A percentile compares a stretch with the other conserved stretches of the same genome.
phyloP scores from a whole-genome alignment of 495 filamentous ascomycete genomes.

The Cairneyella variabilis region DNA sequence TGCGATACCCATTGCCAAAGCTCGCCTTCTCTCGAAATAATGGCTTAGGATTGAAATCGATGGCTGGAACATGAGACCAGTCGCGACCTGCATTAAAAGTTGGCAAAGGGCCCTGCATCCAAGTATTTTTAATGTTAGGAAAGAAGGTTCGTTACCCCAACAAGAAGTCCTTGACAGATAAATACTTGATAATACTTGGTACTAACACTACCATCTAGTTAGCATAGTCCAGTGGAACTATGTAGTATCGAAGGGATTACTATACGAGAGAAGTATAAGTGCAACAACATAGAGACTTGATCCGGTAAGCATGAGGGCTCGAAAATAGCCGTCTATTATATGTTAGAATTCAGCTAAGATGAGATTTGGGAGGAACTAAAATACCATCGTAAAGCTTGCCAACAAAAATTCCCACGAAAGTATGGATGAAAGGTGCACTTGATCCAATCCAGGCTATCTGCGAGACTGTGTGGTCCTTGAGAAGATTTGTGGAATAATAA shows the following conservation, averaged over 20 bases:
- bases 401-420: not conserved
- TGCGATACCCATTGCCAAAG: not conserved
- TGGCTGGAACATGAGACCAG: not conserved
- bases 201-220: not conserved
- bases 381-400: not conserved
- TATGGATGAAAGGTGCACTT: not conserved
- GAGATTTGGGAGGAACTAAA: not conserved
- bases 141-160: not conserved
- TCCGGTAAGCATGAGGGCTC: not conserved
- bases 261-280: not conserved
- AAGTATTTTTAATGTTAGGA: not conserved
- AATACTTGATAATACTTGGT: not conserved
- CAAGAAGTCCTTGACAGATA: not conserved
- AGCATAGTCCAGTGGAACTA: not conserved
- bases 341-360: not conserved
- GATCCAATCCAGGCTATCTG: not conserved
- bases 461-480: not conserved
- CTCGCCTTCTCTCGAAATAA: not conserved
- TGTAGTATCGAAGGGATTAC: not conserved
- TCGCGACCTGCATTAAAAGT: not conserved
- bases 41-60: not conserved
- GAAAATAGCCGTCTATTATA: not conserved
- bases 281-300: not conserved
- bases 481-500: not conserved
- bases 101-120: not conserved